Percentiles rank a stretch among this genome's conserved stretches.
Evolutionary conservation across 2,329 filamentous ascomycete species (phyloP).

Genomic region (Trichoderma atrobrunneum): DNA sequence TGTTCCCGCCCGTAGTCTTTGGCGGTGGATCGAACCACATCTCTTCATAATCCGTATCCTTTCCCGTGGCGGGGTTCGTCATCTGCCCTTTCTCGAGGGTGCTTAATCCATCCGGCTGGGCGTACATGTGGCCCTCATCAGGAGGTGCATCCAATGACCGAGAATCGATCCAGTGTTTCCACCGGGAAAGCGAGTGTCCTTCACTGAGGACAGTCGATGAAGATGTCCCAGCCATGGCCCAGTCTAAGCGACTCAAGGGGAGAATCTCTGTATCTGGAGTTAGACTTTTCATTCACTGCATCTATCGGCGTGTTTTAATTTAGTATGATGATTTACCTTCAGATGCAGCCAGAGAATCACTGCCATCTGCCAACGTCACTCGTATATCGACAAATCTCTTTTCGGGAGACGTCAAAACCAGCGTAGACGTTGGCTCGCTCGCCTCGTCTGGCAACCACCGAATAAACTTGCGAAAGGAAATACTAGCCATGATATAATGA

Average conservation of each 20-base stretch:
- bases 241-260: conserved; percentile 49
- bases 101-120: conserved; percentile 35
- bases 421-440: conserved; percentile 60
- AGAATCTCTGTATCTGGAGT: conserved; percentile 21
- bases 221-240: conserved; percentile 62
- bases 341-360: background rate
- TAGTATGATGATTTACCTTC: background rate
- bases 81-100: conserved; percentile 59
- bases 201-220: conserved; percentile 33
- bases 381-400: conserved; percentile 62
- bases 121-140: conserved; percentile 58
- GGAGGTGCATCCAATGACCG: conserved; percentile 38
- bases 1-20: conserved; percentile 5
- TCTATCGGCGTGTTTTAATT: no score
- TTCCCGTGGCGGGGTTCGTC: conserved; percentile 54
- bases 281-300: background rate
- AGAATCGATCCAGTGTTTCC: conserved; percentile 61
- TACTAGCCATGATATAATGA: conserved; percentile 41
- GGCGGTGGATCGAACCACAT: conserved; percentile 55
- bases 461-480: conserved; percentile 59
- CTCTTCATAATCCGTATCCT: conserved; percentile 60
- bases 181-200: conserved; percentile 40
- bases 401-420: conserved; percentile 60
- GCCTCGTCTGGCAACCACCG: conserved; percentile 52
- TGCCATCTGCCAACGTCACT: conserved; percentile 39